A percentile compares a stretch with the other conserved stretches of the same genome.
These are phyloP conservation scores for Cryptosporidium canis DNA, from an alignment of 169 alveolate genomes.

Conservation along the genomic window DNA sequence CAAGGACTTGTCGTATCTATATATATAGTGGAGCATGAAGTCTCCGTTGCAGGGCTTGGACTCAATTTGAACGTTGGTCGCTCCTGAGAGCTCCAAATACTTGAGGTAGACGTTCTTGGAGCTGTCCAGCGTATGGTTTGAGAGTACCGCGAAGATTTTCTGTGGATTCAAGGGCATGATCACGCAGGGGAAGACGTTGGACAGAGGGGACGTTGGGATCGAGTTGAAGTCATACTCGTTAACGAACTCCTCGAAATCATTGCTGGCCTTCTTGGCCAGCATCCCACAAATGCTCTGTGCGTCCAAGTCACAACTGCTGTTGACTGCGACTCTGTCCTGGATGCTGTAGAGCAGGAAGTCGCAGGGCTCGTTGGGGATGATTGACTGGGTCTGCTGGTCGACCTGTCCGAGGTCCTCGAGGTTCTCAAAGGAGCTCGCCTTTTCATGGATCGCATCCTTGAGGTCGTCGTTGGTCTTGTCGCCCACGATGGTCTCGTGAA, in stretches of 20 bases:
- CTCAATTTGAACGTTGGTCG: constrained; percentile 39
- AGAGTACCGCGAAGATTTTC: constrained; percentile 23
- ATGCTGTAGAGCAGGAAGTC: constrained; percentile 13
- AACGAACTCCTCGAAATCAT: constrained; percentile 46
- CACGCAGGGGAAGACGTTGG: constrained; percentile 38
- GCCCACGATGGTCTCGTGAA: constrained; percentile 7
- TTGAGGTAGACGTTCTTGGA: constrained; percentile 35
- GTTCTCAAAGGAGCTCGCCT: background rate
- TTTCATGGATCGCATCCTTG: background rate
- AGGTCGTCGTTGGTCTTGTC: background rate
- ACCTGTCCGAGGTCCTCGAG: background rate
- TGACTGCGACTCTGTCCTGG: constrained; percentile 1
- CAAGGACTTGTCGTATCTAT: constrained; percentile 45
- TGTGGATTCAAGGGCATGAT: constrained; percentile 14
- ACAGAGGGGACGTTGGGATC: constrained; percentile 50
- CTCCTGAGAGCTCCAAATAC: constrained; percentile 38
- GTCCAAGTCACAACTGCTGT: constrained; percentile 16
- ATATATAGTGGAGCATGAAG: constrained; percentile 32
- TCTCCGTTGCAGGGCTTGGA: constrained; percentile 8
- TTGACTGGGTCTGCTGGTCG: background rate
- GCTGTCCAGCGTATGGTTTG: constrained; percentile 1
- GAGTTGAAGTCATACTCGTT: constrained; percentile 34
- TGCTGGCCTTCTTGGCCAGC: constrained; percentile 6
- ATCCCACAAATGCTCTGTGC: background rate
- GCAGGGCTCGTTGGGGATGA: constrained; percentile 25